Conservation (phyloP, 2,329 filamentous ascomycete genomes). For the Cladosporium halotolerans region DNA sequence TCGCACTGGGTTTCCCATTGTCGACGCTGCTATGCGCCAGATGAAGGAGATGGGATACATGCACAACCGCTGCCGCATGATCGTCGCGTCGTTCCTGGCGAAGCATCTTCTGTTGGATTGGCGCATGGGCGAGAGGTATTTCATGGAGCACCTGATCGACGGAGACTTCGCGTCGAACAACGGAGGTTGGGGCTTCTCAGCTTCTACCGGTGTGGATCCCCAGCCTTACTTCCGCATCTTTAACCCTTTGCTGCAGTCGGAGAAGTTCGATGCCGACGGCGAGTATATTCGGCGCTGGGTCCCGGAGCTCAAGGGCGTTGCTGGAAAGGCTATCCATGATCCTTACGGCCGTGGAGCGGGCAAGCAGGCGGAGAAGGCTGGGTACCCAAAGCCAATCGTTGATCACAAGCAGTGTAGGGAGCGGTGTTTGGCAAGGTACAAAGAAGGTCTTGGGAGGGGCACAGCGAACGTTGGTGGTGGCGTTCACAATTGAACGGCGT, state of each 20-base stretch:
- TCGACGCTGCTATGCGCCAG: constrained; percentile 83
- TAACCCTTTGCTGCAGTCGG: constrained; percentile 76
- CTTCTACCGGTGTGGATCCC: constrained; percentile 69
- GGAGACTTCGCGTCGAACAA: constrained; percentile 77
- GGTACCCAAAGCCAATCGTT: constrained; percentile 71
- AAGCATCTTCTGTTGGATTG: constrained; percentile 80
- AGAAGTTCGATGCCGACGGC: constrained; percentile 75
- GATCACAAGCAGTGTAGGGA: constrained; percentile 65
- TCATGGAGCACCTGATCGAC: constrained; percentile 75
- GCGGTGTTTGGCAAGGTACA: constrained; percentile 63
- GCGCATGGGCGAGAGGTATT: constrained; percentile 73
- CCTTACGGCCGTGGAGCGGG: constrained; percentile 64
- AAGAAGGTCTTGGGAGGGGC: constrained; percentile 52
- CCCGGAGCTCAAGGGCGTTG: constrained; percentile 60
- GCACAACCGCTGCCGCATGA: constrained; percentile 83
- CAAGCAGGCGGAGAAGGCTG: constrained; percentile 54
- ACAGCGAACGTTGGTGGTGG: constrained; percentile 37
- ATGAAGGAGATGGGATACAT: constrained; percentile 63
- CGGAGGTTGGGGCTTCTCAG: constrained; percentile 61
- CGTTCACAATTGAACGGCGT: constrained; percentile 23
- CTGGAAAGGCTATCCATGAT: constrained; percentile 69
- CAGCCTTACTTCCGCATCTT: constrained; percentile 90
- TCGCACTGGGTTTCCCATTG: constrained; percentile 71
- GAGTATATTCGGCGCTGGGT: constrained; percentile 80
- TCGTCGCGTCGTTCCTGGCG: constrained; percentile 70